Evolutionary conservation across 768 basidiomycete species (phyloP), one percentile per base, ranked within the genome.

Genomic region (Hericium coralloides): DNA sequence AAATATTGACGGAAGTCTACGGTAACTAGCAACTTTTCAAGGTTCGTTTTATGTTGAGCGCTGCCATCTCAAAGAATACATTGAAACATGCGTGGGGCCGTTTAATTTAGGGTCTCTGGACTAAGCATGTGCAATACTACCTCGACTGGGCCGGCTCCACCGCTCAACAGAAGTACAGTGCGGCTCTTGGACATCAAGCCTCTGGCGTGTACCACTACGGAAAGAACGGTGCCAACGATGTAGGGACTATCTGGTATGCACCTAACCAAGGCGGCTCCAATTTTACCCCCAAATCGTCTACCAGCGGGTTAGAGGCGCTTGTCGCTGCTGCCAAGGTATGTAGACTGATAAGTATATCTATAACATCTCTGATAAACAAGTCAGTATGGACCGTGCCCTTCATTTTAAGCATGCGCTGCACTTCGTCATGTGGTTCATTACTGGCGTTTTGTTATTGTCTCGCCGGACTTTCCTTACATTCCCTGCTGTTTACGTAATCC

Each of bases 111-210:
- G 78, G 80, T 14, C 58, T 80, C 17, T 79, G 79, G 77, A 79
- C 71, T 15, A 81, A 81, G 59, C 76, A 79, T 52, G 58, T 81
- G 5, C 73, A 75, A 50, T 79, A 71, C 59, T 79, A 81, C 62
- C 69, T 82, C 26, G 78, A 80, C 58, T 59, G 51, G 49, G 79
- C 74, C 36, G 71, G 74, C 43, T 73, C 78, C 57, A 15, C 73
- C 18, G 63, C 70, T 25, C 74, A 78, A 15, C 69, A 69, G n/a
- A 79, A 77, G 59, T 82, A 80, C 60, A 55, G 58, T 23, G 3
- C 48, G 18, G 67, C 70, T 59, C 49, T 69, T 25, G 55, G 71
- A 23, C 69, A 74, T 2, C 79, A 79, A 57, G 65, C 67, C 12
- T 72, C 69, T 1, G 79, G 69, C 2, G 74, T 81, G 8, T 69